Conservation (phyloP, 306 rosid species). For the Lathyrus tuberosus region DNA sequence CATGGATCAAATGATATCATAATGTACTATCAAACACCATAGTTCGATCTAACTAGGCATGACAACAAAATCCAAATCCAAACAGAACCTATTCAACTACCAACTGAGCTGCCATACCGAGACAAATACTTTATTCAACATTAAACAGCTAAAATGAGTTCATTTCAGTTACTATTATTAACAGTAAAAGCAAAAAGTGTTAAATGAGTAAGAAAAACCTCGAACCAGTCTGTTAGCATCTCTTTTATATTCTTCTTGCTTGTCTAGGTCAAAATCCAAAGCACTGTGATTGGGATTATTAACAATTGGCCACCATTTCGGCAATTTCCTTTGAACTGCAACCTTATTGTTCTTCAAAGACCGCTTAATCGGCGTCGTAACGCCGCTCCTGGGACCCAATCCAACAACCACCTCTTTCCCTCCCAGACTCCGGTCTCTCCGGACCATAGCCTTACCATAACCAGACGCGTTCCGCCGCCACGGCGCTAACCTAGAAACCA, state of each 20-base stretch:
- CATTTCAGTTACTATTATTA: background rate
- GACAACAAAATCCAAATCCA: no score
- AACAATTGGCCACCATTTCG: conserved; percentile 82
- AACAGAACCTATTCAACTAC: no score
- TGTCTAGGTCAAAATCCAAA: conserved; percentile 22
- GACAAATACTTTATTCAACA: no score
- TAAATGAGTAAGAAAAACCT: conserved; percentile 48
- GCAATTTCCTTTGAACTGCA: conserved; percentile 53
- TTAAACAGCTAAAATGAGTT: background rate
- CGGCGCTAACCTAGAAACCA: conserved; percentile 41
- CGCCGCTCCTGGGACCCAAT: conserved; percentile 9
- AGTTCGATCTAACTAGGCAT: no score
- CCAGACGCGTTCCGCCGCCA: conserved; percentile 38
- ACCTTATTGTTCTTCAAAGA: conserved; percentile 40
- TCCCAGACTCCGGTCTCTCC: conserved; percentile 93
- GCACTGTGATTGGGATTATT: background rate
- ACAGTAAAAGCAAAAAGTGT: background rate
- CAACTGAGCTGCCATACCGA: no score
- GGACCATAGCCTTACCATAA: conserved; percentile 46
- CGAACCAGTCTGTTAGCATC: conserved; percentile 73
- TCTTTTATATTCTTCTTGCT: conserved; percentile 59
- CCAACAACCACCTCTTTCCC: conserved; percentile 86
- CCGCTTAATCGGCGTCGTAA: conserved; percentile 40
- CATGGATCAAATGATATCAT: no score
- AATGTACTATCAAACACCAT: no score